phyloP scores from a whole-genome alignment of 768 basidiomycete genomes.

The Collybiopsis luxurians region DNA sequence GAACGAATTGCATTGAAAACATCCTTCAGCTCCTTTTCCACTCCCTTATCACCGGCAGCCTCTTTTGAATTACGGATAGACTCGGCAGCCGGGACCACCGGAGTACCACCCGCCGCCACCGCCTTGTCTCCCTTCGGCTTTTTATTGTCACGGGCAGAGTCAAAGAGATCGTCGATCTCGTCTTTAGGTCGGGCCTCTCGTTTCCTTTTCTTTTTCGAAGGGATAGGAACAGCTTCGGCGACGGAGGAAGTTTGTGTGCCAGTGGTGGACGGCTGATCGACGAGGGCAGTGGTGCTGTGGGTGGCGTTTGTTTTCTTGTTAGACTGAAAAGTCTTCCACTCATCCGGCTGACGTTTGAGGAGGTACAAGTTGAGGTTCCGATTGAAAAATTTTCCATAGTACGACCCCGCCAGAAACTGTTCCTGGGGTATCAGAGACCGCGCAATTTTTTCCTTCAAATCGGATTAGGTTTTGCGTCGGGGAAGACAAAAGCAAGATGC shows the following conservation, averaged over 20 bases:
- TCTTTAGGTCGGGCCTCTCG: conserved; percentile 46
- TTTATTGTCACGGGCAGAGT: conserved; percentile 13
- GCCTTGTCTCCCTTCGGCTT: neutral
- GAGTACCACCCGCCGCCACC: neutral
- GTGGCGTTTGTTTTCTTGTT: conserved; percentile 10
- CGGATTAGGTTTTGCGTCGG: conserved; percentile 6
- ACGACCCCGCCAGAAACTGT: conserved; percentile 67
- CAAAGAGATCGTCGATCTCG: conserved; percentile 78
- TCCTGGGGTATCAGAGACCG: conserved; percentile 73
- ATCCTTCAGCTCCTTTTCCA: conserved; percentile 1
- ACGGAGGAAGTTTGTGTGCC: conserved; percentile 20
- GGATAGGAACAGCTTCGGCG: conserved; percentile 4
- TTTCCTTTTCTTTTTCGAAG: conserved; percentile 38
- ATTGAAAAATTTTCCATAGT: conserved; percentile 86
- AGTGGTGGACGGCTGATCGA: conserved; percentile 17
- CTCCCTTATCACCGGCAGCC: neutral
- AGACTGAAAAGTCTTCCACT: conserved; percentile 79
- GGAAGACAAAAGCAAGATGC: conserved; percentile 12
- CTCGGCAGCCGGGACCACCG: neutral
- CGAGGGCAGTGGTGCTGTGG: too few relatives aligned
- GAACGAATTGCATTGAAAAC: conserved; percentile 1
- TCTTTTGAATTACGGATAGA: neutral
- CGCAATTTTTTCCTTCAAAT: conserved; percentile 83
- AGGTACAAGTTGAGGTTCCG: conserved; percentile 76
- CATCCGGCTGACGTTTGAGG: conserved; percentile 73